Evolutionary conservation across 2,329 filamentous ascomycete species (phyloP).

Genomic region (Fusarium sp.): DNA sequence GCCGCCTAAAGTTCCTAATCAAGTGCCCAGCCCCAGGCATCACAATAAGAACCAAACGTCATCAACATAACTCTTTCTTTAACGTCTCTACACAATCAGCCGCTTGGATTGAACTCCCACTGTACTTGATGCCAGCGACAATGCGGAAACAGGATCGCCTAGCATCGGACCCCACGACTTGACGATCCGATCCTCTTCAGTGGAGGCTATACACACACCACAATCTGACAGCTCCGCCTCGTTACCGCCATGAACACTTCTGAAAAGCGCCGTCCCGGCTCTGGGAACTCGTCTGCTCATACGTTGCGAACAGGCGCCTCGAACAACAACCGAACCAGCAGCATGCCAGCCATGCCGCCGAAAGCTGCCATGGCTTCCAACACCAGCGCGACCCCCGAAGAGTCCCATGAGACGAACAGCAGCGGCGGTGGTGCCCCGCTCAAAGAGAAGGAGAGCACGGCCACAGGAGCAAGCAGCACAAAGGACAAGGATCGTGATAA

Average conservation of each 20-base stretch:
- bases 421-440: constrained; percentile 46
- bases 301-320: constrained; percentile 42
- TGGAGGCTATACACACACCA: constrained; percentile 27
- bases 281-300: constrained; percentile 44
- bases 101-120: constrained; percentile 8
- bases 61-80: constrained; percentile 21
- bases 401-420: constrained; percentile 45
- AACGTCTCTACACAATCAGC: background rate
- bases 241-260: constrained; percentile 53
- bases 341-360: constrained; percentile 49
- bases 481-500: constrained; percentile 49
- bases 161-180: constrained; percentile 46
- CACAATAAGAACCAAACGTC: constrained; percentile 30
- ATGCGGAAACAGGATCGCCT: constrained; percentile 49
- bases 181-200: constrained; percentile 41
- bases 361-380: constrained; percentile 47
- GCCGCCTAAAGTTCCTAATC: constrained; percentile 20
- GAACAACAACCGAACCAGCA: constrained; percentile 47
- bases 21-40: constrained; percentile 34
- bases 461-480: constrained; percentile 51
- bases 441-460: constrained; percentile 45
- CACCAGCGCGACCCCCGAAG: constrained; percentile 41
- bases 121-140: constrained; percentile 42
- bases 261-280: constrained; percentile 59
- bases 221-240: constrained; percentile 20